Evolutionary conservation across 208 protist genomes (phyloP).

Genomic region (Leptomonas pyrrhocoris): DNA sequence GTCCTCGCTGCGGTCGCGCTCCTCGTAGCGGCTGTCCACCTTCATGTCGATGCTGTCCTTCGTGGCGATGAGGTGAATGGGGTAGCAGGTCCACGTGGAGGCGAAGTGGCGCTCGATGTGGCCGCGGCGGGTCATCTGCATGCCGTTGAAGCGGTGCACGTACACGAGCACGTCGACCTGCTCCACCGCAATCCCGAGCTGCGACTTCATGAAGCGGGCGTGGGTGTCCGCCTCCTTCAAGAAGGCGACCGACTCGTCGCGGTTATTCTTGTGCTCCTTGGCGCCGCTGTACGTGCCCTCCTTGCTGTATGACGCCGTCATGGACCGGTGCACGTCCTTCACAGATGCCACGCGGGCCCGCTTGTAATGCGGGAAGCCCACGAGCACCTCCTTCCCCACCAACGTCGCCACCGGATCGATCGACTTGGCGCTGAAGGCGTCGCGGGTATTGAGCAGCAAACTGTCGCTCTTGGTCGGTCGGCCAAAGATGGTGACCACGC

Average conservation of each 20-base stretch:
- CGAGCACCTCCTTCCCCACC: constrained; percentile 80
- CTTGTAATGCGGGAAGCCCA: constrained; percentile 90
- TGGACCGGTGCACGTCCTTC: constrained; percentile 49
- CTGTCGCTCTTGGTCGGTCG: constrained; percentile 72
- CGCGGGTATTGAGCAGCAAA: constrained; percentile 63
- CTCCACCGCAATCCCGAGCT: constrained; percentile 74
- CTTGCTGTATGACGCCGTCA: constrained; percentile 56
- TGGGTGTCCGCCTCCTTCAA: constrained; percentile 73
- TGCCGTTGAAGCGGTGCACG: constrained; percentile 84
- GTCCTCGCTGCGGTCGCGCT: constrained; percentile 63
- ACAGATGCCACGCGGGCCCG: constrained; percentile 78
- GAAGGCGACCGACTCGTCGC: constrained; percentile 71
- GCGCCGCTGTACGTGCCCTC: constrained; percentile 66
- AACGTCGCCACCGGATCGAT: constrained; percentile 48
- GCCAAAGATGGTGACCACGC: constrained; percentile 80
- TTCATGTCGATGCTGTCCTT: constrained; percentile 68
- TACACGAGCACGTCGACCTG: constrained; percentile 72
- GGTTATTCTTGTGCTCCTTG: constrained; percentile 60
- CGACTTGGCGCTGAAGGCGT: constrained; percentile 35
- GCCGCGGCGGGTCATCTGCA: constrained; percentile 63
- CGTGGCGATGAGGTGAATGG: constrained; percentile 56
- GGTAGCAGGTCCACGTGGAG: constrained; percentile 81
- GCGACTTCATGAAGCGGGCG: constrained; percentile 73
- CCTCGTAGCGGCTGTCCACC: constrained; percentile 75
- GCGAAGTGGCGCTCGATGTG: constrained; percentile 71